These are phyloP conservation scores for Chytriomyces hyalinus DNA, from an alignment of 192 early-diverging fungal genomes.

Conservation along the genomic window DNA sequence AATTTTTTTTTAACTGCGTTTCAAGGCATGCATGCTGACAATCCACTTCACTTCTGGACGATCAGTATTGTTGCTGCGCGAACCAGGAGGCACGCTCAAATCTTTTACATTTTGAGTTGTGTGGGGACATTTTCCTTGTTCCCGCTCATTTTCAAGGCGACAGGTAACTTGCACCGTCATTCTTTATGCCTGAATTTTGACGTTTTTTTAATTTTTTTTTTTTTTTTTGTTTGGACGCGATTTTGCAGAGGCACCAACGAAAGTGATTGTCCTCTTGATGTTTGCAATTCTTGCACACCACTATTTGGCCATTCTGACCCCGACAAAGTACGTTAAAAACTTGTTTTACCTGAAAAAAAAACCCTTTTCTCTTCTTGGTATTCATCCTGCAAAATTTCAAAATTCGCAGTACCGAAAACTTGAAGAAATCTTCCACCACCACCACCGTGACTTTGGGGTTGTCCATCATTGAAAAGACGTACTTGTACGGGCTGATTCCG, in stretches of 20 bases:
- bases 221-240: slow-evolving; percentile 22
- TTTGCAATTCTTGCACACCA: slow-evolving; percentile 47
- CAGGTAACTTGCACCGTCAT: slow-evolving; percentile 53
- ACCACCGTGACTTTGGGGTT: background rate
- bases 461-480: slow-evolving; percentile 54
- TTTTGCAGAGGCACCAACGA: slow-evolving; percentile 52
- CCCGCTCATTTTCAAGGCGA: slow-evolving; percentile 70
- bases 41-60: background rate
- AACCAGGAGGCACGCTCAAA: slow-evolving; percentile 55
- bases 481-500: slow-evolving; percentile 59
- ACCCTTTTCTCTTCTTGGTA: slow-evolving; percentile 16
- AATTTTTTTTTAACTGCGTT: background rate
- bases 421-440: no score
- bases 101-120: slow-evolving; percentile 66
- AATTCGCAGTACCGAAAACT: no score
- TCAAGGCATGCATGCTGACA: background rate
- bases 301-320: slow-evolving; percentile 40
- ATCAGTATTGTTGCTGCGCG: slow-evolving; percentile 57
- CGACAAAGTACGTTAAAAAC: slow-evolving; percentile 29
- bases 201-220: background rate
- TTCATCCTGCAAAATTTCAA: background rate
- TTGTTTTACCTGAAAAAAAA: slow-evolving; percentile 22
- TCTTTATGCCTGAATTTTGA: background rate
- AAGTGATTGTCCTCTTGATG: slow-evolving; percentile 48
- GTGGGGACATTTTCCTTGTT: slow-evolving; percentile 71